Conservation (phyloP, 1,284 basidiomycete genomes). For the Ustilago cynodontis region DNA sequence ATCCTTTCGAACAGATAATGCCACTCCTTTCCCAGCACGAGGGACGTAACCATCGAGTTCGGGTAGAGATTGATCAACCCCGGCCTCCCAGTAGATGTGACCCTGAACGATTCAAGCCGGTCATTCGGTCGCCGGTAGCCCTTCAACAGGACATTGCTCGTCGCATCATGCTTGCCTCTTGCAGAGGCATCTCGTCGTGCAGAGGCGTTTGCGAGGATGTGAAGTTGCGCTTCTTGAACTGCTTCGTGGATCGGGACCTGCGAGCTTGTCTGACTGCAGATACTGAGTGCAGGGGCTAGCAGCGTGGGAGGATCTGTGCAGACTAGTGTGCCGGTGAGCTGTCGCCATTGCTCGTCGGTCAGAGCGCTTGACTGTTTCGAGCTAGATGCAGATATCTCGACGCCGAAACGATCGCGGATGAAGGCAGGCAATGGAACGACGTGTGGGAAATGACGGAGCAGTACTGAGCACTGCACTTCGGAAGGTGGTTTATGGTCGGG, state of each 20-base stretch:
- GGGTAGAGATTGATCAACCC: constrained; percentile 77
- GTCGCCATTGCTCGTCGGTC: constrained; percentile 26
- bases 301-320: neutral
- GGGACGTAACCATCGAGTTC: constrained; percentile 80
- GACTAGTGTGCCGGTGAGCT: constrained; percentile 19
- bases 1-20: constrained; percentile 76
- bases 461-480: constrained; percentile 24
- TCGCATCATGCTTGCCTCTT: constrained; percentile 5
- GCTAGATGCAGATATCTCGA: constrained; percentile 22
- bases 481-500: neutral
- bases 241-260: constrained; percentile 32
- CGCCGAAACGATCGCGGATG: constrained; percentile 20
- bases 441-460: constrained; percentile 24
- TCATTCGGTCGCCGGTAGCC: constrained; percentile 77
- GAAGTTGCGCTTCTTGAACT: constrained; percentile 43
- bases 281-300: neutral
- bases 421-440: constrained; percentile 28
- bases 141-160: constrained; percentile 74
- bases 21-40: constrained; percentile 78
- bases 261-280: neutral
- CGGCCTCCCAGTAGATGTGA: constrained; percentile 22
- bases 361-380: constrained; percentile 14
- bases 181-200: neutral
- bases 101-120: constrained; percentile 20
- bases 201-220: constrained; percentile 25